Evolutionary conservation across 257 asterid genomes (phyloP).

Genomic region (Parsonsia alboflavescens): DNA sequence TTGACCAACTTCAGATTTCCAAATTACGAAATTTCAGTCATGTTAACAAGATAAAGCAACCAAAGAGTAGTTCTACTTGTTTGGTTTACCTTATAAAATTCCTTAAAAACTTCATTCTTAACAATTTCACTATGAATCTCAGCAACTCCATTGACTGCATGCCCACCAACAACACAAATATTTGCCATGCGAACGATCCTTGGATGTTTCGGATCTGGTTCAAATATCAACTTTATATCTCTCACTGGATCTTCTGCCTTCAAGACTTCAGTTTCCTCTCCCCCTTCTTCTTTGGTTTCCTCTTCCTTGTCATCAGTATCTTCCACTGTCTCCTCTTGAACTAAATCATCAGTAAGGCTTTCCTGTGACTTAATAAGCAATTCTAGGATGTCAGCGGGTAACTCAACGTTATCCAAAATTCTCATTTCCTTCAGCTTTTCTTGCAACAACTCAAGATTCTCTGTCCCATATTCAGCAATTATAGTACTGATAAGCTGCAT

Average conservation of each 20-base stretch:
- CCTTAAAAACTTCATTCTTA: conserved; percentile 69
- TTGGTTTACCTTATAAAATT: conserved; percentile 55
- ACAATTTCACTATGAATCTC: conserved; percentile 83
- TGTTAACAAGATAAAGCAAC: neutral
- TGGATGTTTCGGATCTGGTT: conserved; percentile 38
- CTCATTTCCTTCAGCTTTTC: conserved; percentile 47
- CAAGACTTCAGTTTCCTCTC: conserved; percentile 17
- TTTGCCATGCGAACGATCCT: conserved; percentile 74
- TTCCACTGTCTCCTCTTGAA: conserved; percentile 21
- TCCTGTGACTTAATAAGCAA: conserved; percentile 37
- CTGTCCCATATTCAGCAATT: conserved; percentile 44
- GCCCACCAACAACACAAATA: conserved; percentile 84
- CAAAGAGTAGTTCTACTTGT: neutral
- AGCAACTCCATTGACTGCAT: conserved; percentile 88
- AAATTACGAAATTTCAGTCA: neutral
- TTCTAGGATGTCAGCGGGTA: conserved; percentile 43
- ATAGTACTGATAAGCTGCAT: conserved; percentile 44
- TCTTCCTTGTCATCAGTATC: conserved; percentile 19
- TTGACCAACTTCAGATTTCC: neutral
- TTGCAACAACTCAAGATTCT: conserved; percentile 40
- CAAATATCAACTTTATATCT: conserved; percentile 32
- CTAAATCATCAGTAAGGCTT: conserved; percentile 21
- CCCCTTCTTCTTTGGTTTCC: conserved; percentile 18
- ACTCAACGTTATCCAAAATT: conserved; percentile 52
- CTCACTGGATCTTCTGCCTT: conserved; percentile 22